Base-by-base conservation (phyloP, 139 green algal genomes). In the Chlorella sp. region DNA sequence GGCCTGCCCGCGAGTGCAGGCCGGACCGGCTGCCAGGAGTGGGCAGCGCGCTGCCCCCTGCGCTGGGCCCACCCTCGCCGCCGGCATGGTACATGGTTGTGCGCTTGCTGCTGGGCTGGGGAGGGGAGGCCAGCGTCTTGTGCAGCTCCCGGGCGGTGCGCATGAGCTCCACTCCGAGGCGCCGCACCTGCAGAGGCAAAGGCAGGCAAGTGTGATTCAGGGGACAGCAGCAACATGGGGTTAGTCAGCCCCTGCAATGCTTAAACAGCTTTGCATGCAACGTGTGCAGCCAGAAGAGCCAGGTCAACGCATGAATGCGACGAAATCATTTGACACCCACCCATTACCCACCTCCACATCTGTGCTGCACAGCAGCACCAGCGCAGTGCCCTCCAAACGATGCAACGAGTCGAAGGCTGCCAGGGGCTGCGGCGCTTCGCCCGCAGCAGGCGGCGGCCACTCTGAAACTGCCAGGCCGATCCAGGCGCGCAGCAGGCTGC, bases 81-180 rank as follows among this genome's bases (percentile, higher is more conserved):
- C n/a, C 76, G 28, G 55, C 38, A 23, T 15, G 36, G 28, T 82
- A 60, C 76, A 82, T 82, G 34, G 76, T 82, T 25, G 36, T 30
- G 13, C 76, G 76, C 76, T 82, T 82, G 76, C 76, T 73, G 57
- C 57, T 82, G 60, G 76, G 76, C 36, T 60, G 76, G 69, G 47
- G 65, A 1, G 44, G 51, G 38, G 39, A 26, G 23, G 26, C 23
- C 44, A 94, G 62, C 36, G 75, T 63, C 25, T 84, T 73, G 30
- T 94, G 89, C 80, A 95, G 78, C 17, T 72, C 62, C 0, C 92
- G 74, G 1, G 87, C 70, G 9, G 80, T 71, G 6, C 44, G 56
- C 55, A 95, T 73, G 3, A 89, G 26, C 44, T 90, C 85, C 81
- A 94, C 34, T 0, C 89, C 92, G n/a, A 95, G 84, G 1, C 84